These are phyloP conservation scores for Boletus calvinii DNA, from an alignment of 1,284 basidiomycete species.

Conservation along the genomic window DNA sequence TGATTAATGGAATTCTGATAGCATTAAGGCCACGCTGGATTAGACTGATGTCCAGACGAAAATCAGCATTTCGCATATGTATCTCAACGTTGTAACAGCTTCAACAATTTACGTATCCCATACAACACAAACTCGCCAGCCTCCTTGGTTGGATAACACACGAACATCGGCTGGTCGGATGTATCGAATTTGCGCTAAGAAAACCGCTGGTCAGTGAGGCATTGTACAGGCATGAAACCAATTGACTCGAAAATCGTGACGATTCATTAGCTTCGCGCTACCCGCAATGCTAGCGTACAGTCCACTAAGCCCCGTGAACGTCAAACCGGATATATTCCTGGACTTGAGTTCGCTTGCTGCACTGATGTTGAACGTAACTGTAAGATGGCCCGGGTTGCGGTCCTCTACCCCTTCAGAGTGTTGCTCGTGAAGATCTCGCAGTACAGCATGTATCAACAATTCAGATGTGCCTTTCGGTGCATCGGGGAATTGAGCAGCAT, in stretches of 20 bases:
- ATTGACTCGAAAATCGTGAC: constrained; percentile 43
- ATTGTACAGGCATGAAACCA: not conserved
- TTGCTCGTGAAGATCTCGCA: constrained; percentile 35
- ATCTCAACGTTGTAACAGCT: constrained; percentile 34
- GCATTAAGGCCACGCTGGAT: not conserved
- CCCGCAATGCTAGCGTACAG: constrained; percentile 40
- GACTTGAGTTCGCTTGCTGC: constrained; percentile 38
- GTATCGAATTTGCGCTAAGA: constrained; percentile 44
- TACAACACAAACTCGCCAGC: constrained; percentile 39
- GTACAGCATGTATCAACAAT: constrained; percentile 41
- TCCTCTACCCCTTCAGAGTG: not conserved
- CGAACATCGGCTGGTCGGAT: constrained; percentile 40
- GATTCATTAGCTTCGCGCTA: constrained; percentile 37
- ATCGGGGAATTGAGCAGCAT: constrained; percentile 44
- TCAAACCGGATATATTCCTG: constrained; percentile 45
- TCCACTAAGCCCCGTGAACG: constrained; percentile 39
- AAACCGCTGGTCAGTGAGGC: not conserved
- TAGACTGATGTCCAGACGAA: not conserved
- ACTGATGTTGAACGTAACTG: constrained; percentile 45
- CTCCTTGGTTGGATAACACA: constrained; percentile 43
- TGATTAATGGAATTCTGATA: constrained; percentile 10
- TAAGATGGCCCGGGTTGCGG: constrained; percentile 16
- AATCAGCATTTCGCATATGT: not conserved
- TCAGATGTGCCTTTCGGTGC: constrained; percentile 49
- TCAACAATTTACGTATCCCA: constrained; percentile 38